Evolutionary conservation across 768 basidiomycete genomes (phyloP).

Genomic region (Exidia glandulosa): DNA sequence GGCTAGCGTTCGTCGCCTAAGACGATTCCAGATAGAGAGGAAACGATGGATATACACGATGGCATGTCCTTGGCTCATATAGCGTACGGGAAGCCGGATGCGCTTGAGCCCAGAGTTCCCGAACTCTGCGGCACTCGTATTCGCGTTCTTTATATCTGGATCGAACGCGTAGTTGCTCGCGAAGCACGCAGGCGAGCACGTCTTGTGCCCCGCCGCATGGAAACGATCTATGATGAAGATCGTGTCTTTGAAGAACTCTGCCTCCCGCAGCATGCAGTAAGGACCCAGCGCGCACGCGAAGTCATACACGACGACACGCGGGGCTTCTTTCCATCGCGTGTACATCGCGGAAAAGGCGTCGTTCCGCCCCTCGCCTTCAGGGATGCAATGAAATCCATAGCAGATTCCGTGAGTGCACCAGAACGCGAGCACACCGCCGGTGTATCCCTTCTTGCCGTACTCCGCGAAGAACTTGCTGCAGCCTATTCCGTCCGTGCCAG

Average conservation of each 20-base stretch:
- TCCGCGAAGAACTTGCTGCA: background rate
- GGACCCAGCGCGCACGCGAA: constrained; percentile 23
- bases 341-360: constrained; percentile 29
- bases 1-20: too few relatives aligned
- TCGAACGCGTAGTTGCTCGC: constrained; percentile 14
- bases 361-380: constrained; percentile 24
- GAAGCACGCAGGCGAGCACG: constrained; percentile 21
- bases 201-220: constrained; percentile 23
- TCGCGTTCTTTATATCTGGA: constrained; percentile 13
- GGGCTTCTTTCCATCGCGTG: constrained; percentile 21
- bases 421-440: background rate
- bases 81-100: constrained; percentile 20
- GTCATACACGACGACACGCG: constrained; percentile 20
- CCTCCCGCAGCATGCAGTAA: constrained; percentile 20
- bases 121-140: constrained; percentile 22
- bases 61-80: constrained; percentile 19
- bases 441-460: background rate
- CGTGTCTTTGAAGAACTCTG: constrained; percentile 23
- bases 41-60: constrained; percentile 18
- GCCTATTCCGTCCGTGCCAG: background rate
- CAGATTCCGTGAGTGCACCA: background rate
- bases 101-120: constrained; percentile 19
- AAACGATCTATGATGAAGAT: constrained; percentile 25
- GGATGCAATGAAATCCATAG: constrained; percentile 13
- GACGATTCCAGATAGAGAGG: background rate